phyloP scores from a whole-genome alignment of 2,329 filamentous ascomycete genomes.

The Colletotrichum sp. region DNA sequence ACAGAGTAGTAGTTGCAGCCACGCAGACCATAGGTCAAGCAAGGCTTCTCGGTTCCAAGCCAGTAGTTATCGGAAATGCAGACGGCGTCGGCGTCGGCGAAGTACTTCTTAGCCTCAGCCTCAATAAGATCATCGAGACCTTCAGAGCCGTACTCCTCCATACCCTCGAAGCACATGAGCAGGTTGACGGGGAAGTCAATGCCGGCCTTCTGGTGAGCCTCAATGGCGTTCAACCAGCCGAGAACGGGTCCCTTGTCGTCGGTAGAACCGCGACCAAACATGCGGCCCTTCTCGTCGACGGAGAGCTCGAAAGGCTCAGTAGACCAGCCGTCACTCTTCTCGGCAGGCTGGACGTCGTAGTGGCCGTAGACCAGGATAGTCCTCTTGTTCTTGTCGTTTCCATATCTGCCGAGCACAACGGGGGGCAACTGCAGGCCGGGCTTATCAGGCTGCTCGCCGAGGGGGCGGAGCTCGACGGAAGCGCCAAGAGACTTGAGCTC shows the following conservation, averaged over 20 bases:
- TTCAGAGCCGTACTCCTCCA: slow-evolving; percentile 99
- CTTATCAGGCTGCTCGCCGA: slow-evolving; percentile 91
- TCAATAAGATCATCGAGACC: slow-evolving; percentile 95
- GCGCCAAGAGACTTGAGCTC: slow-evolving; percentile 87
- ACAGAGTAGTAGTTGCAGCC: slow-evolving; percentile 98
- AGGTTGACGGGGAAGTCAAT: slow-evolving; percentile 97
- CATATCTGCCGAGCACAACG: slow-evolving; percentile 90
- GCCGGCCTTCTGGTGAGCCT: slow-evolving; percentile 94
- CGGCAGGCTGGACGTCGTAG: slow-evolving; percentile 97
- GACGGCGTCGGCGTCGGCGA: slow-evolving; percentile 93
- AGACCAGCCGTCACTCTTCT: slow-evolving; percentile 92
- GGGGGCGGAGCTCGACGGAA: slow-evolving; percentile 81
- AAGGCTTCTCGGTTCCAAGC: slow-evolving; percentile 98
- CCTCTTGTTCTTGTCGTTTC: slow-evolving; percentile 88
- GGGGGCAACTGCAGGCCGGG: slow-evolving; percentile 91
- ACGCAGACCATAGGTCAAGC: slow-evolving; percentile 94
- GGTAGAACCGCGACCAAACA: slow-evolving; percentile 94
- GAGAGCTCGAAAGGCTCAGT: slow-evolving; percentile 92
- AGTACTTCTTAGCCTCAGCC: slow-evolving; percentile 90
- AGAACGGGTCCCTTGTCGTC: slow-evolving; percentile 98
- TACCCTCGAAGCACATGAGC: slow-evolving; percentile 99
- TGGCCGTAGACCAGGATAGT: slow-evolving; percentile 98
- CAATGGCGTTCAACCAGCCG: slow-evolving; percentile 97
- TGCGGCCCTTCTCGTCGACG: slow-evolving; percentile 88
- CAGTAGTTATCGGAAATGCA: slow-evolving; percentile 99